These are phyloP conservation scores for Ophiostoma populinum DNA, from an alignment of 2,329 filamentous ascomycete species.

Conservation along the genomic window DNA sequence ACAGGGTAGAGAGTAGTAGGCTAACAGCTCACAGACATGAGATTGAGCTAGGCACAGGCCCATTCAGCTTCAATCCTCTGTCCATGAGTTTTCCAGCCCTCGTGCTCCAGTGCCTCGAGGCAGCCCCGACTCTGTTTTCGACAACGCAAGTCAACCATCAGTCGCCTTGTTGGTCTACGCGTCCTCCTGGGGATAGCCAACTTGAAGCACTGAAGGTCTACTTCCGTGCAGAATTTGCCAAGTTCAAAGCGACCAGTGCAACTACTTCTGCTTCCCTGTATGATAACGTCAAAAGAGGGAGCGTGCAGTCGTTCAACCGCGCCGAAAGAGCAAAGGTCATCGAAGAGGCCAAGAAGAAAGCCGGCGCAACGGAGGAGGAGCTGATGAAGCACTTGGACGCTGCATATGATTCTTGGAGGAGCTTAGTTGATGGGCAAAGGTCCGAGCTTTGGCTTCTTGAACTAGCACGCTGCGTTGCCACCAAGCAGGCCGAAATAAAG, in stretches of 20 bases:
- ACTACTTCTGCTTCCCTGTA: too few relatives aligned
- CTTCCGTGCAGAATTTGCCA: conserved; percentile 49
- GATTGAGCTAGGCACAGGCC: conserved; percentile 35
- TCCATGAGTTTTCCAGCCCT: conserved; percentile 74
- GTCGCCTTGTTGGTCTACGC: conserved; percentile 68
- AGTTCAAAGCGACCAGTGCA: conserved; percentile 40
- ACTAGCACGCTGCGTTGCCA: conserved; percentile 39
- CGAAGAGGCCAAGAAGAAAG: conserved; percentile 32
- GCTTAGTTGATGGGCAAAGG: conserved; percentile 36
- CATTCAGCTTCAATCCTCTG: conserved; percentile 70
- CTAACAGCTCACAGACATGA: conserved; percentile 16
- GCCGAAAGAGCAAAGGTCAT: conserved; percentile 26
- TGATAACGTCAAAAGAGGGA: not conserved
- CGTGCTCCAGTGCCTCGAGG: conserved; percentile 62
- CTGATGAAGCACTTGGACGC: conserved; percentile 60
- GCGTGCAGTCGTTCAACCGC: not conserved
- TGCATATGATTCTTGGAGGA: conserved; percentile 61
- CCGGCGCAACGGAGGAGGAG: conserved; percentile 46
- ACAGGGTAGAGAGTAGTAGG: too few relatives aligned
- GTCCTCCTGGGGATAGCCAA: conserved; percentile 57
- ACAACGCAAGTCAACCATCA: conserved; percentile 61
- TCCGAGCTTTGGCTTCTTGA: conserved; percentile 45
- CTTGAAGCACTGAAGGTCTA: conserved; percentile 51
- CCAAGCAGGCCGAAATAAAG: conserved; percentile 37
- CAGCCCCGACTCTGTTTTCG: conserved; percentile 69